These are phyloP conservation scores for Ustulina deusta DNA, from an alignment of 2,329 filamentous ascomycete genomes.

Conservation along the genomic window DNA sequence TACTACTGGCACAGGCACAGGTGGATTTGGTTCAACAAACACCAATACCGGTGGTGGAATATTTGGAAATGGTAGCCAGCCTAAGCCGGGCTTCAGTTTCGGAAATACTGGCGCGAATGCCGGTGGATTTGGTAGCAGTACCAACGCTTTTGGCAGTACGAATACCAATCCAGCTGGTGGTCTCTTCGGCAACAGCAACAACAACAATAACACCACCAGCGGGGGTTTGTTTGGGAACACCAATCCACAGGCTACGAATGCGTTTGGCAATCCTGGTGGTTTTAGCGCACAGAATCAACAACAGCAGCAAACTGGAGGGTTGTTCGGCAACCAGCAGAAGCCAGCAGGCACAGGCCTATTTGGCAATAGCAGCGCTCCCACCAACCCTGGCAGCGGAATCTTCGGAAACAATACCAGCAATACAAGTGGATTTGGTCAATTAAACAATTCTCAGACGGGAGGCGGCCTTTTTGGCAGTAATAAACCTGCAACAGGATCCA, in stretches of 20 bases:
- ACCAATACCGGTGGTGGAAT: slow-evolving; percentile 53
- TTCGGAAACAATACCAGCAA: slow-evolving; percentile 58
- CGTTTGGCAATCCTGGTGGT: slow-evolving; percentile 50
- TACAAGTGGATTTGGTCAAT: slow-evolving; percentile 49
- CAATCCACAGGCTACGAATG: slow-evolving; percentile 47
- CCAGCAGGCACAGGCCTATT: slow-evolving; percentile 58
- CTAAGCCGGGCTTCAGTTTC: slow-evolving; percentile 47
- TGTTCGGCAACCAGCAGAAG: slow-evolving; percentile 56
- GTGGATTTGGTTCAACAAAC: slow-evolving; percentile 60
- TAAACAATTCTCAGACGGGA: slow-evolving; percentile 34
- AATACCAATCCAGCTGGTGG: slow-evolving; percentile 42
- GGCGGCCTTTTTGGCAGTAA: slow-evolving; percentile 61
- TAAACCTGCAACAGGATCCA: slow-evolving; percentile 50
- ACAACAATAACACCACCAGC: slow-evolving; percentile 42
- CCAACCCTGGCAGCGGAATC: slow-evolving; percentile 52
- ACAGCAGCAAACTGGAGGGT: slow-evolving; percentile 56
- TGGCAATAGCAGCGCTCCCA: slow-evolving; percentile 46
- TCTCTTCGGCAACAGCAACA: slow-evolving; percentile 51
- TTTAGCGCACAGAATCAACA: slow-evolving; percentile 53
- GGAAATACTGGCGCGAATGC: slow-evolving; percentile 40
- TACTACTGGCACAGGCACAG: slow-evolving; percentile 55
- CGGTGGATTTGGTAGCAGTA: slow-evolving; percentile 38
- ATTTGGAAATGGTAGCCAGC: slow-evolving; percentile 53
- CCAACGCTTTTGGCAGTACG: slow-evolving; percentile 50
- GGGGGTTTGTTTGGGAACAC: slow-evolving; percentile 49